Base-by-base conservation (phyloP, 768 basidiomycete genomes). In the Clathrus columnatus region DNA sequence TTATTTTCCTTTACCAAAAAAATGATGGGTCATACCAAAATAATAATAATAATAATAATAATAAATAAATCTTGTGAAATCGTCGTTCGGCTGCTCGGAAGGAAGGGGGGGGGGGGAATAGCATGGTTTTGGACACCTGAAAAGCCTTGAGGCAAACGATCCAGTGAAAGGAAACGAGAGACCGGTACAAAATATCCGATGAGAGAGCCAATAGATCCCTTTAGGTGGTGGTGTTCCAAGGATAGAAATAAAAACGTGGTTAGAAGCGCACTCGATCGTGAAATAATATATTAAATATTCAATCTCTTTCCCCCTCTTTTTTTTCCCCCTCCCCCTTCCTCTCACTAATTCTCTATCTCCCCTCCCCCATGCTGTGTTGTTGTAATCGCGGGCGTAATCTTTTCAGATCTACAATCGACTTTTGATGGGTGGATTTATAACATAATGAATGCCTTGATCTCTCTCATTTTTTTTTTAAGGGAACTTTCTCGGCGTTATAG, bases 11-110 rank as follows among this genome's bases (percentile, higher is more conserved):
- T n/a, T n/a, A n/a, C n/a, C n/a, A n/a, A n/a, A n/a, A n/a, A n/a
- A n/a, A n/a, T n/a, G n/a, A n/a, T n/a, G n/a, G n/a, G n/a, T n/a
- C 32, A 23, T 32, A 36, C 27, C 36, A 53, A 41, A 42, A 44
- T n/a, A 47, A 36, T 47, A 47, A 36, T 55, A 20, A 43, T 45
- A 41, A 36, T 5, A 29, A 55, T 41, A 45, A 55, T 44, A 30
- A 10, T n/a, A n/a, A n/a, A 28, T 48, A 28, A 29, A 29, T 45
- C 28, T 55, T 47, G 36, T 53, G 54, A 42, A n/a, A 29, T n/a
- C n/a, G n/a, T n/a, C n/a, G 17, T 11, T 55, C 54, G 54, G 54
- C 44, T 55, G 54, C 48, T 41, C 52, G 54, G 45, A 55, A 55
- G 46, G n/a, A n/a, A n/a, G n/a, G n/a, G n/a, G n/a, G n/a, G n/a